These are phyloP conservation scores for Paulownia fortunei DNA, from an alignment of 257 asterid species.

Conservation along the genomic window DNA sequence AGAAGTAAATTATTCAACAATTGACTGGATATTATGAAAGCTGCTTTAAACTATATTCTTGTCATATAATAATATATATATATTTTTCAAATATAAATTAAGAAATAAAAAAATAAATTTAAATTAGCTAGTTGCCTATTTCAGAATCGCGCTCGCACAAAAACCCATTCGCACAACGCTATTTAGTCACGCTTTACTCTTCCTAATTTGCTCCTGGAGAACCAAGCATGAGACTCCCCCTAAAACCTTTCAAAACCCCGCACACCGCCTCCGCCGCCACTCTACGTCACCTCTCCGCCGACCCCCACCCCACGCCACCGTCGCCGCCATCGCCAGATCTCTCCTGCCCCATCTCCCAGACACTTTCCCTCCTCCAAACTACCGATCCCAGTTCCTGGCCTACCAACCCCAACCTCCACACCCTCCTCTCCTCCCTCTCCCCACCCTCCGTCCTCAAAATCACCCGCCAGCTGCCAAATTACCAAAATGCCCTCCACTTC, in stretches of 20 bases:
- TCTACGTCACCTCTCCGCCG: constrained; percentile 41
- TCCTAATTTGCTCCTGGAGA: not conserved
- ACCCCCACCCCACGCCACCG: constrained; percentile 17
- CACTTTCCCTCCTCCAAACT: constrained; percentile 54
- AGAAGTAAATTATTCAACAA: too few relatives aligned
- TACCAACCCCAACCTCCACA: constrained; percentile 47
- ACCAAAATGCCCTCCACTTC: constrained; percentile 59
- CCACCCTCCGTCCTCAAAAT: constrained; percentile 58
- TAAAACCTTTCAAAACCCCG: constrained; percentile 39
- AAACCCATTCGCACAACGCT: not conserved
- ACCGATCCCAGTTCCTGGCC: constrained; percentile 62
- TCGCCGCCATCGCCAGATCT: constrained; percentile 22
- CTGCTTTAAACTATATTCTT: too few relatives aligned
- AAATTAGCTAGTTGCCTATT: not conserved
- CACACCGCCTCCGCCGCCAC: constrained; percentile 33
- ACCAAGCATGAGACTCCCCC: constrained; percentile 43
- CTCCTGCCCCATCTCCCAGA: constrained; percentile 38
- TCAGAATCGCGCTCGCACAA: not conserved
- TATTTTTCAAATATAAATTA: too few relatives aligned
- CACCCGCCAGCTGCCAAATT: constrained; percentile 68
- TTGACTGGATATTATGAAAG: too few relatives aligned
- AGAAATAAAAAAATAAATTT: not conserved
- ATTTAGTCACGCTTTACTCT: not conserved
- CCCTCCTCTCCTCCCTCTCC: constrained; percentile 57
- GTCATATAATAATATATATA: too few relatives aligned